Evolutionary conservation across 306 rosid species (phyloP).

Genomic region (Citrullus mucosospermus): DNA sequence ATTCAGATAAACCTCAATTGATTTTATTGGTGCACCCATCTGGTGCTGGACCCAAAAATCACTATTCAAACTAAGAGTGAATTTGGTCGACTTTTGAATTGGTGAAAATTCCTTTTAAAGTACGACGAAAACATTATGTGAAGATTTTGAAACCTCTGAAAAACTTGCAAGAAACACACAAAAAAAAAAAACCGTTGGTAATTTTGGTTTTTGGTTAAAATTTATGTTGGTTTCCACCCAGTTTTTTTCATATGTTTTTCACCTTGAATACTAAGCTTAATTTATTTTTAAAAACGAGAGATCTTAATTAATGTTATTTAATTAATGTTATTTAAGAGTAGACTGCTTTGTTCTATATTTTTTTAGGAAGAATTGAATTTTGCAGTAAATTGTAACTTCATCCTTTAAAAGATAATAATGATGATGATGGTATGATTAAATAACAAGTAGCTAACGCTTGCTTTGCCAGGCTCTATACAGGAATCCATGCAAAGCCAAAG

Average conservation of each 20-base stretch:
- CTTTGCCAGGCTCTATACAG: conserved; percentile 63
- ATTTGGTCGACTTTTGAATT: neutral
- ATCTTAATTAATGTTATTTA: too few relatives aligned
- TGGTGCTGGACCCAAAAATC: neutral
- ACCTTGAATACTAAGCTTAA: too few relatives aligned
- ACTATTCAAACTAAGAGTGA: neutral
- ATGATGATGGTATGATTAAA: neutral
- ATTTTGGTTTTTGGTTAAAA: too few relatives aligned
- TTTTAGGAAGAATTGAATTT: neutral
- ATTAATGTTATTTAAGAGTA: too few relatives aligned
- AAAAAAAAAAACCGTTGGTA: neutral
- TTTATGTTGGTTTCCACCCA: neutral
- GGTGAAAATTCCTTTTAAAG: neutral
- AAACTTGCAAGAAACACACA: neutral
- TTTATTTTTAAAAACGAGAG: too few relatives aligned
- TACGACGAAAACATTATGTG: neutral
- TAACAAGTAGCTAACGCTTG: neutral
- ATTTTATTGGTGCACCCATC: neutral
- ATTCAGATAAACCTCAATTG: neutral
- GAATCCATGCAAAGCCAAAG: conserved; percentile 92
- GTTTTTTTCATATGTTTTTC: too few relatives aligned
- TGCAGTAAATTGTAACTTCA: neutral
- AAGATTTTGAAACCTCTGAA: neutral
- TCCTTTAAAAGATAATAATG: neutral
- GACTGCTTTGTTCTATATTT: neutral